Conservation (phyloP, 768 basidiomycete genomes). For the Trametopsis cervina region DNA sequence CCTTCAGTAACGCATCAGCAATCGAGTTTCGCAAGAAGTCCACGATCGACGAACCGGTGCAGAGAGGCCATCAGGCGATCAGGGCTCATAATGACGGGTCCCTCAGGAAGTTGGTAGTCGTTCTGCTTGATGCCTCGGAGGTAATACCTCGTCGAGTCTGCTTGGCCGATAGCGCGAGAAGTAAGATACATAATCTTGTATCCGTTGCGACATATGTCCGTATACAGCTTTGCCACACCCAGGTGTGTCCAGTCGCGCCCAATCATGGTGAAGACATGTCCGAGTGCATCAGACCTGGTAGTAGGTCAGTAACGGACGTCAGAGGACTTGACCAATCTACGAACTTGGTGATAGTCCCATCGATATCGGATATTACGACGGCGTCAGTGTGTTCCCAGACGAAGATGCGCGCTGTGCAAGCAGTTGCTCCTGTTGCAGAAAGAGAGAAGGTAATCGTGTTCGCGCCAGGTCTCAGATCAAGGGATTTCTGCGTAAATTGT, state of each 20-base stretch:
- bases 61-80: conserved; percentile 91
- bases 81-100: conserved; percentile 98
- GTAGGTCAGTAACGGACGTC: neutral
- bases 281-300: conserved; percentile 85
- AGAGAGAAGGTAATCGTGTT: conserved; percentile 94
- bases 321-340: conserved; percentile 15
- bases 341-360: conserved; percentile 98
- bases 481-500: conserved; percentile 53
- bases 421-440: conserved; percentile 71
- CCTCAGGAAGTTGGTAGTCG: conserved; percentile 93
- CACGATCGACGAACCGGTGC: conserved; percentile 60
- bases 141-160: conserved; percentile 93
- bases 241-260: conserved; percentile 98
- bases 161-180: conserved; percentile 95
- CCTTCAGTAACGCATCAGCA: conserved; percentile 31
- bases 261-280: conserved; percentile 96
- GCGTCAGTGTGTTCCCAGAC: conserved; percentile 91
- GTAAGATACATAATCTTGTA: conserved; percentile 99
- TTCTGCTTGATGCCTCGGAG: conserved; percentile 93
- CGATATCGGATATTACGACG: conserved; percentile 94
- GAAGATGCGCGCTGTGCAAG: conserved; percentile 90
- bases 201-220: conserved; percentile 90
- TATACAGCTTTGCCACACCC: conserved; percentile 95
- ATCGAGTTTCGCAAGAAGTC: too few species aligned
- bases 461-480: conserved; percentile 78